Conservation (phyloP, 352 stramenopile genomes). For the Globisporangium parvum region DNA sequence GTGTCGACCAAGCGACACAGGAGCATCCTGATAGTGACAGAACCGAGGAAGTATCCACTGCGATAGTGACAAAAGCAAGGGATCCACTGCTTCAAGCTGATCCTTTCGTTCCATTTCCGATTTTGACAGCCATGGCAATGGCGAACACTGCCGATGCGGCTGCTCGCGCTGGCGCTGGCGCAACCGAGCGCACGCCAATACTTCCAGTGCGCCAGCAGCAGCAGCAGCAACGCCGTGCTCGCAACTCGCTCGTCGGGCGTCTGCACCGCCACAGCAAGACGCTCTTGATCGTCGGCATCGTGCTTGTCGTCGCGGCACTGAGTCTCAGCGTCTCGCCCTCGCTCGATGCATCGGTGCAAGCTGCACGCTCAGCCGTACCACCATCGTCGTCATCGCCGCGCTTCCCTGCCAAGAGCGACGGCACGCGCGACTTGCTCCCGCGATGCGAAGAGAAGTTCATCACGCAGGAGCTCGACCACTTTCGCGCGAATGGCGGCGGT, state of each 20-base stretch:
- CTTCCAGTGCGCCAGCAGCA: slow-evolving; percentile 9
- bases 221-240: slow-evolving; percentile 8
- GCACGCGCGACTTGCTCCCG: slow-evolving; percentile 34
- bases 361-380: too few relatives aligned
- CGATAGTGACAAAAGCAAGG: too few relatives aligned
- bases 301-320: slow-evolving; percentile 18
- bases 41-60: too few relatives aligned
- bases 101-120: too few relatives aligned
- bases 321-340: slow-evolving; percentile 24
- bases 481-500: slow-evolving; percentile 29
- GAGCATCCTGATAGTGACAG: too few relatives aligned
- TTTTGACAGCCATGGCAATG: too few relatives aligned
- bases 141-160: too few relatives aligned
- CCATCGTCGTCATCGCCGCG: slow-evolving; percentile 6
- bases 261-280: too few relatives aligned
- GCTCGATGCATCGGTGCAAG: background rate
- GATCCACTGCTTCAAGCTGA: too few relatives aligned
- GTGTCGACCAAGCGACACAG: too few relatives aligned
- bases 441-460: slow-evolving; percentile 71
- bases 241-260: slow-evolving; percentile 1
- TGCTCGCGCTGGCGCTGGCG: too few relatives aligned
- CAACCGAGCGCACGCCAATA: slow-evolving; percentile 23
- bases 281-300: too few relatives aligned
- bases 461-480: slow-evolving; percentile 74
- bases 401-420: slow-evolving; percentile 33